Base-by-base conservation (phyloP, 2,329 filamentous ascomycete species). In the Phialophora macrospora region DNA sequence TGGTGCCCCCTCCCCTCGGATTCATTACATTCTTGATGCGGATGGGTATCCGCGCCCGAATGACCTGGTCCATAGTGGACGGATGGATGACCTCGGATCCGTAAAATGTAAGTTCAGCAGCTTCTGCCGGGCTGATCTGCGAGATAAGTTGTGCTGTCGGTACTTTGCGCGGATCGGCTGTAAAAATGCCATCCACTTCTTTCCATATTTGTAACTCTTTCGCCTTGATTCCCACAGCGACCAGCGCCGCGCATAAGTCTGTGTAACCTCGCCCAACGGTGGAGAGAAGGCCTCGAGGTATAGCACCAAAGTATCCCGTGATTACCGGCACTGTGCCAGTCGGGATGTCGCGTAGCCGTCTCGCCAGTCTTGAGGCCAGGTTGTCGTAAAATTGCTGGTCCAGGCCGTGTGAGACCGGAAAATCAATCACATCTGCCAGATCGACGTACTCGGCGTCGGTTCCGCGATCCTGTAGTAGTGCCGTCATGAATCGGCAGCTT, bases 41-140 rank as follows among this genome's bases (percentile, higher is more conserved):
- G 68, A 90, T 88, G 2, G 87, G 87, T 63, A 89, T 89, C 74
- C 81, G 81, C 41, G 87, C 87, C 58, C 83, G 83, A 68, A 89
- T 88, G 63, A 88, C 86, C 79, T 98, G 95, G 80, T 98, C 94
- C 93, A 99, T 98, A 73, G 95, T 99, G 76, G 97, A 90, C 71
- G 97, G 95, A 77, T 99, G 95, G 72, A 99, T 99, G 75, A 99
- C 95, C 78, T 99, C 95, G 67, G 93, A 93, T 68, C 91, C 91
- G 76, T 94, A 95, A 75, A 94, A 95, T 1, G 95, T 98, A 80
- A 99, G 83, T 78, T 99, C 95, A 12, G 95, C 94, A 1, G 95
- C 95, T 79, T 99, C 95, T 9, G 92, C 90, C 0, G 95, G 95
- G 3, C 94, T 97, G 76, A 99, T 97, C 61, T 89, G 89, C 11